Conservation (phyloP, 768 basidiomycete species). For the Crucibulum laeve region DNA sequence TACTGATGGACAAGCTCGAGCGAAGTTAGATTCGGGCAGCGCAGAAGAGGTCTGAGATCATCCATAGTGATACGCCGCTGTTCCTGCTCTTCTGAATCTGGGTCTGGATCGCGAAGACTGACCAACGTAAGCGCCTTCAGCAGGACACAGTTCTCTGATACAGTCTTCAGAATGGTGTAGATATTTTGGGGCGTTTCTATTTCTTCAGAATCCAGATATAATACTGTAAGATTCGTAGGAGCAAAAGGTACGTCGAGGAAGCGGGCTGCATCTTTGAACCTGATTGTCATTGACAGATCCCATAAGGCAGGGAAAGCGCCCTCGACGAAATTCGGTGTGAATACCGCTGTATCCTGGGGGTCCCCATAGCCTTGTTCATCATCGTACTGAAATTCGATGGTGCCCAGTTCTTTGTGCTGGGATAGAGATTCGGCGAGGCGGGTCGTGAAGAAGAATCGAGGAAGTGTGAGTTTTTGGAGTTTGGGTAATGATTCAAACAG, state of each 20-base stretch:
- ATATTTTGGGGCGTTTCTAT: conserved; percentile 39
- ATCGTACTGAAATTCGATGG: conserved; percentile 53
- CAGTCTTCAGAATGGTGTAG: conserved; percentile 34
- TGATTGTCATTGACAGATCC: conserved; percentile 45
- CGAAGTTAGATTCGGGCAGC: conserved; percentile 24
- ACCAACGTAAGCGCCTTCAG: conserved; percentile 42
- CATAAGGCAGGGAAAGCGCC: conserved; percentile 50
- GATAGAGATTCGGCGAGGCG: conserved; percentile 43
- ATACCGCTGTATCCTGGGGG: conserved; percentile 35
- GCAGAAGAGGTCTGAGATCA: conserved; percentile 30
- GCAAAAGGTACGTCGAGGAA: conserved; percentile 42
- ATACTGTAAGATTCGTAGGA: conserved; percentile 42
- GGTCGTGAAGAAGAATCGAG: conserved; percentile 47
- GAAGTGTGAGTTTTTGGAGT: conserved; percentile 44
- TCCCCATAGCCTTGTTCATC: conserved; percentile 43
- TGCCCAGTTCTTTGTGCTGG: conserved; percentile 32
- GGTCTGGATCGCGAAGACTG: conserved; percentile 18
- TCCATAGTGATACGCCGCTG: conserved; percentile 22
- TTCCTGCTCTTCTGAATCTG: conserved; percentile 14
- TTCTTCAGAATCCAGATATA: conserved; percentile 47
- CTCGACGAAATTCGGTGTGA: conserved; percentile 37
- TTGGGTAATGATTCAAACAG: conserved; percentile 37
- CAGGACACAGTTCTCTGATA: conserved; percentile 44
- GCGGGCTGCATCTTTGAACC: conserved; percentile 36
- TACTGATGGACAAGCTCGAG: conserved; percentile 35